These are phyloP conservation scores for Lobosporangium transversale DNA, from an alignment of 192 early-diverging fungal genomes.

Conservation along the genomic window DNA sequence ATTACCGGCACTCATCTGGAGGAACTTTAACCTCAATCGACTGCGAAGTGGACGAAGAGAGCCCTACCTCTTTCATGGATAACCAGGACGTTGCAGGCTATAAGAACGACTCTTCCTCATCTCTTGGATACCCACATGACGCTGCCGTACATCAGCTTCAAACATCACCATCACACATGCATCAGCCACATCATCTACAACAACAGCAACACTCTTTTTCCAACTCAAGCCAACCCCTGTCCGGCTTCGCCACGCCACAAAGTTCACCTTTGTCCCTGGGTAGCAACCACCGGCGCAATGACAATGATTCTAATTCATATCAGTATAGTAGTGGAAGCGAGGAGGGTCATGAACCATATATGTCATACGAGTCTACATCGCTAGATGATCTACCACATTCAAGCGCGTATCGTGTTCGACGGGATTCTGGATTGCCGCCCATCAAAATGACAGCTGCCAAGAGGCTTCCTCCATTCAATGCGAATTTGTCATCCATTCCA, in stretches of 20 bases:
- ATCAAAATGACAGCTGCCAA: conserved; percentile 47
- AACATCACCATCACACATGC: conserved; percentile 3
- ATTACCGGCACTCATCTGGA: conserved; percentile 29
- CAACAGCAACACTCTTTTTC: conserved; percentile 12
- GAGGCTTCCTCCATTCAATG: conserved; percentile 30
- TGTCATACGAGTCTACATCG: conserved; percentile 19
- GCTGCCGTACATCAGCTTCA: not conserved
- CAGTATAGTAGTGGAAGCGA: conserved; percentile 42
- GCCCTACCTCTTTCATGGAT: conserved; percentile 42
- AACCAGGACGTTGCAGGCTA: conserved; percentile 13
- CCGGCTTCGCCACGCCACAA: conserved; percentile 30
- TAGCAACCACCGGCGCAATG: conserved; percentile 1
- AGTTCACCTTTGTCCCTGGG: conserved; percentile 31
- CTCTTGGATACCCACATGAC: conserved; percentile 31
- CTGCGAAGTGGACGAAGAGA: conserved; percentile 37
- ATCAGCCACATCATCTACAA: not conserved
- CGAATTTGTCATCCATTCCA: conserved; percentile 28
- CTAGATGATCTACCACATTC: conserved; percentile 13
- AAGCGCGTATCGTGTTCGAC: conserved; percentile 22
- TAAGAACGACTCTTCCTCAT: conserved; percentile 17
- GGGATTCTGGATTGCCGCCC: conserved; percentile 42
- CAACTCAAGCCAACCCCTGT: conserved; percentile 11
- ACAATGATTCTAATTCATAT: conserved; percentile 6
- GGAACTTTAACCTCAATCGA: conserved; percentile 42
- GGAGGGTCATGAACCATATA: conserved; percentile 29